Conservation (phyloP, 768 basidiomycete genomes). For the Ramaria rubella region DNA sequence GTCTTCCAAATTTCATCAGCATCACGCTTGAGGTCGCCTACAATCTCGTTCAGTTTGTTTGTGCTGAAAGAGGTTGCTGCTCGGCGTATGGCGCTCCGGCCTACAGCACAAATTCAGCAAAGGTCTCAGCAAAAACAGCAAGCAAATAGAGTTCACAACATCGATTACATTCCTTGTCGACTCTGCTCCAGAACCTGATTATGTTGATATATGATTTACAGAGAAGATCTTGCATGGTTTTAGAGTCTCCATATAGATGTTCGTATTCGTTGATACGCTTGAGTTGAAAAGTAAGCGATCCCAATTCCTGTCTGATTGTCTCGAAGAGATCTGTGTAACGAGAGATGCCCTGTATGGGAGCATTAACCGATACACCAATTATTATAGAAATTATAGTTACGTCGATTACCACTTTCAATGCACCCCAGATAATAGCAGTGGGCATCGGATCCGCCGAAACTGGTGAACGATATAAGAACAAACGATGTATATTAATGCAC, state of each 20-base stretch:
- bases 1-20: background rate
- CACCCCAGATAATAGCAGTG: conserved; percentile 4
- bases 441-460: conserved; percentile 4
- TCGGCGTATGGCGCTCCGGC: background rate
- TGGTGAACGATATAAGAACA: background rate
- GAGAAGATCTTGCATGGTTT: conserved; percentile 12
- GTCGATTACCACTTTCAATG: conserved; percentile 6
- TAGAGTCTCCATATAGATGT: conserved; percentile 16
- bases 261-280: conserved; percentile 15
- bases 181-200: conserved; percentile 20
- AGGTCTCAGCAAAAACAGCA: background rate
- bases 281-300: conserved; percentile 12
- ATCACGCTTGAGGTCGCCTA: background rate
- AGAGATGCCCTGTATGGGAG: conserved; percentile 11
- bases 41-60: background rate
- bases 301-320: conserved; percentile 16
- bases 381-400: background rate
- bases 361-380: background rate
- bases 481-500: no score
- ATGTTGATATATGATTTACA: conserved; percentile 19
- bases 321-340: conserved; percentile 19
- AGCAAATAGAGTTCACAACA: background rate
- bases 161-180: conserved; percentile 19
- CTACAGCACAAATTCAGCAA: background rate
- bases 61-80: background rate